Evolutionary conservation across 345 rosid genomes (phyloP).

Genomic region (Linum trigynum): DNA sequence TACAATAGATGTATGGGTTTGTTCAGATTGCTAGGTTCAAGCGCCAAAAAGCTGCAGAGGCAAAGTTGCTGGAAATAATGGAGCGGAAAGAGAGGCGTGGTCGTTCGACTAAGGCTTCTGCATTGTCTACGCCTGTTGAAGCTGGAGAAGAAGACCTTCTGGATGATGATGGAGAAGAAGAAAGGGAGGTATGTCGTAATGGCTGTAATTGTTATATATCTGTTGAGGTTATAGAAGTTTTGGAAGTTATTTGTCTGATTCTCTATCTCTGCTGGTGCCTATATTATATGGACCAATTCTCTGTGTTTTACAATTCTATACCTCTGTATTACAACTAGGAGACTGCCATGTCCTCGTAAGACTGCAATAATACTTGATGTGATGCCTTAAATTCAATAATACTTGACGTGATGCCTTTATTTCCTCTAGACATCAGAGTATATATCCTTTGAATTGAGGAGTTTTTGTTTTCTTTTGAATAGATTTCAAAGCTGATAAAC

Average conservation of each 20-base stretch:
- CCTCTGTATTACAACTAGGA: not conserved
- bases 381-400: no score
- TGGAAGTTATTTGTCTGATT: no score
- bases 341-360: not conserved
- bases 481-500: not conserved
- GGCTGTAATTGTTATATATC: not conserved
- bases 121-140: conserved; percentile 75
- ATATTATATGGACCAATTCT: no score
- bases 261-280: not conserved
- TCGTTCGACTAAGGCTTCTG: conserved; percentile 64
- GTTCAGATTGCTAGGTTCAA: conserved; percentile 74
- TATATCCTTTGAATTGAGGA: not conserved
- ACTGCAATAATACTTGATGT: no score
- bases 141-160: conserved; percentile 70
- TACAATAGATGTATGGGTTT: conserved; percentile 4
- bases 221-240: not conserved
- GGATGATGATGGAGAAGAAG: conserved; percentile 96
- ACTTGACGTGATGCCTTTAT: no score
- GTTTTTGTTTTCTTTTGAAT: no score
- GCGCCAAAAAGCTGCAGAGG: conserved; percentile 72
- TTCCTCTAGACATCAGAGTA: not conserved
- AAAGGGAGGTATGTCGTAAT: conserved; percentile 65
- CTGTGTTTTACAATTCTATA: not conserved
- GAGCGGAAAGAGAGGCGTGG: conserved; percentile 81
- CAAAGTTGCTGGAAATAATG: conserved; percentile 74